Conservation (phyloP, 2,329 filamentous ascomycete genomes). For the Chalara sp. region DNA sequence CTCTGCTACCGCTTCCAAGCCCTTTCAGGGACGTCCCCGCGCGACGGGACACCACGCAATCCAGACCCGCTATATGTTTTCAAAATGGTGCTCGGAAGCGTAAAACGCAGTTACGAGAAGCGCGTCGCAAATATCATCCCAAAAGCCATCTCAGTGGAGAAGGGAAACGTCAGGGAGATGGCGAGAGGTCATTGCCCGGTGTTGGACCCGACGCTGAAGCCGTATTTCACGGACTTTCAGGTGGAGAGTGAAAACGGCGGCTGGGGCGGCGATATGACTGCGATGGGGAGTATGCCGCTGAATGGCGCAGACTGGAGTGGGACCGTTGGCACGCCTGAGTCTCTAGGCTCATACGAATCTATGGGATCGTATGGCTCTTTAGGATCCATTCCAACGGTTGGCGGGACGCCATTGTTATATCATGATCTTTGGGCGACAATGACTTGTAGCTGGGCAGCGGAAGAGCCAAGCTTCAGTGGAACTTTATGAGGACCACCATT, state of each 20-base stretch:
- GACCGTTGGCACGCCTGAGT: conserved; percentile 1
- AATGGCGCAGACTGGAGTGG: neutral
- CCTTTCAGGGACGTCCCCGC: conserved; percentile 8
- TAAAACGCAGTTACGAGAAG: conserved; percentile 19
- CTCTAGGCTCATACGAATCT: neutral
- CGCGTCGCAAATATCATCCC: conserved; percentile 7
- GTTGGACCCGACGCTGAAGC: too few species aligned
- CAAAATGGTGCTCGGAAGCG: conserved; percentile 16
- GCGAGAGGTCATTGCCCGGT: neutral
- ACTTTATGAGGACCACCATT: too few species aligned
- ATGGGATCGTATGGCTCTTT: neutral
- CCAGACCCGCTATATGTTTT: conserved; percentile 19
- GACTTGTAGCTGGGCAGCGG: conserved; percentile 13
- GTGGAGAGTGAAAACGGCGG: too few species aligned
- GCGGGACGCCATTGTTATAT: conserved; percentile 2
- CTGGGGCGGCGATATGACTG: too few species aligned
- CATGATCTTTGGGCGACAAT: conserved; percentile 25
- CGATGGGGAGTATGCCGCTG: too few species aligned
- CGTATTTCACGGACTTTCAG: too few species aligned
- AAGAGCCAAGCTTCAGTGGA: too few species aligned
- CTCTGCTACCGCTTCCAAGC: conserved; percentile 19
- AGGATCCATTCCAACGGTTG: too few species aligned
- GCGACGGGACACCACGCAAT: conserved; percentile 5
- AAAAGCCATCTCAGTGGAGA: neutral
- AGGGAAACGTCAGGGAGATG: neutral